Evolutionary conservation across 306 rosid genomes (phyloP).

Genomic region (Medicago arabica): DNA sequence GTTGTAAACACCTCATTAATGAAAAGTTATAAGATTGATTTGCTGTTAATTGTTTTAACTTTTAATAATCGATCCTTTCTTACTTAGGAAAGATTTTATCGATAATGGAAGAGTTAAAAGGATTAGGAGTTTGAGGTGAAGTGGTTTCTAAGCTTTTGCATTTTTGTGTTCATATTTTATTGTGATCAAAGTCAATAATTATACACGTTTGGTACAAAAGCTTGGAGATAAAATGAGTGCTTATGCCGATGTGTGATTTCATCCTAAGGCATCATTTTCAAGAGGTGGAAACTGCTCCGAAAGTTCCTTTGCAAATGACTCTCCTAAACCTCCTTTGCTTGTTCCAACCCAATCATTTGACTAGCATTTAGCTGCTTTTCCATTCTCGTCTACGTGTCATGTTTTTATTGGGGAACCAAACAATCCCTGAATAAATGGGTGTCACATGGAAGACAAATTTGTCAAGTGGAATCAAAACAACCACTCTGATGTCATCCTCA

Average conservation of each 20-base stretch:
- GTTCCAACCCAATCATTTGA: conserved; percentile 38
- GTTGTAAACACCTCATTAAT: not conserved
- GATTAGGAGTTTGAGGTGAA: conserved; percentile 8
- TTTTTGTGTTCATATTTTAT: not conserved
- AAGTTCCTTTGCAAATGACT: conserved; percentile 34
- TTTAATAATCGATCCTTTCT: conserved; percentile 4
- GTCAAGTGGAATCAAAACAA: no score
- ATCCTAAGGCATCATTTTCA: conserved; percentile 41
- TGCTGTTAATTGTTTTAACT: conserved; percentile 30
- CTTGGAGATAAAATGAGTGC: conserved; percentile 32
- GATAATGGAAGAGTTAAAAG: not conserved
- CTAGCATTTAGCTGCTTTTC: conserved; percentile 25
- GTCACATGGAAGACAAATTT: no score
- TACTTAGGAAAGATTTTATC: not conserved
- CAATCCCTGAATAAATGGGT: conserved; percentile 22
- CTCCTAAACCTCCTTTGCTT: conserved; percentile 38
- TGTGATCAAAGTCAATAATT: conserved; percentile 23
- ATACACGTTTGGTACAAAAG: conserved; percentile 31
- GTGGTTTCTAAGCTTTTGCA: conserved; percentile 16
- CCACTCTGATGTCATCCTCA: no score
- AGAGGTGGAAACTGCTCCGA: conserved; percentile 39
- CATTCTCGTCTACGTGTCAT: conserved; percentile 34
- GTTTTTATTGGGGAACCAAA: conserved; percentile 35
- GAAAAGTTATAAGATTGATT: conserved; percentile 37
- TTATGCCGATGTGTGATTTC: conserved; percentile 25